A percentile compares a stretch with the other conserved stretches of the same genome.
phyloP scores from a whole-genome alignment of 2,329 filamentous ascomycete species.

The Fusarium papillatum region DNA sequence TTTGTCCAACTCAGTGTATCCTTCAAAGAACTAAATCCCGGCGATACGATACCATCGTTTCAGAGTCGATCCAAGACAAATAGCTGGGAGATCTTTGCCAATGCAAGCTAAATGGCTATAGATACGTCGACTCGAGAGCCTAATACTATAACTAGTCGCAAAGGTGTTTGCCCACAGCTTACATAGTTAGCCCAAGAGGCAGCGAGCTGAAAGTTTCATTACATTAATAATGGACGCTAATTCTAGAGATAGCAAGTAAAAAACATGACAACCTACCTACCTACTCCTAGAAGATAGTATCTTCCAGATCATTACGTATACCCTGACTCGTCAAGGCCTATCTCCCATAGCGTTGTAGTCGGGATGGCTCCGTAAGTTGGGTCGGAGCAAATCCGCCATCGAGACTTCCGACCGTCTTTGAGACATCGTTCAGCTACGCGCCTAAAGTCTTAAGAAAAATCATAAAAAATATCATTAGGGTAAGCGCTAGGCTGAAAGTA shows the following conservation, averaged over 20 bases:
- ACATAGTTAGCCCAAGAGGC: no score
- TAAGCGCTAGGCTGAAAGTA: neutral
- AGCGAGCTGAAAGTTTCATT: no score
- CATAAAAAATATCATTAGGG: fast-evolving
- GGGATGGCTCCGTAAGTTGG: neutral
- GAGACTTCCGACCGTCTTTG: neutral
- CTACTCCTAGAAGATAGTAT: neutral
- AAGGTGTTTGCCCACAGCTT: neutral
- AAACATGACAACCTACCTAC: neutral
- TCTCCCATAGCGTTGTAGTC: neutral
- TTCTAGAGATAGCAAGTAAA: neutral
- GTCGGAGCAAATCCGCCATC: neutral
- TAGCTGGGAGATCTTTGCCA: neutral
- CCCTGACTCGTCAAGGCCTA: neutral
- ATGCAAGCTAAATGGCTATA: no score
- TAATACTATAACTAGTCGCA: no score
- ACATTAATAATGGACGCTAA: neutral
- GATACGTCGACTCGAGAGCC: no score
- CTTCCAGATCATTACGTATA: neutral
- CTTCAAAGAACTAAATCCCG: neutral
- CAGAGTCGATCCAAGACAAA: neutral
- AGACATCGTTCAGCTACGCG: neutral
- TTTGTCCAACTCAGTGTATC: neutral
- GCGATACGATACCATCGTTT: neutral
- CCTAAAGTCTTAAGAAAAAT: neutral